Percentiles rank a stretch among this genome's conserved stretches.
phyloP scores from a whole-genome alignment of 2,329 filamentous ascomycete species.

The Achaetomium macrosporum region DNA sequence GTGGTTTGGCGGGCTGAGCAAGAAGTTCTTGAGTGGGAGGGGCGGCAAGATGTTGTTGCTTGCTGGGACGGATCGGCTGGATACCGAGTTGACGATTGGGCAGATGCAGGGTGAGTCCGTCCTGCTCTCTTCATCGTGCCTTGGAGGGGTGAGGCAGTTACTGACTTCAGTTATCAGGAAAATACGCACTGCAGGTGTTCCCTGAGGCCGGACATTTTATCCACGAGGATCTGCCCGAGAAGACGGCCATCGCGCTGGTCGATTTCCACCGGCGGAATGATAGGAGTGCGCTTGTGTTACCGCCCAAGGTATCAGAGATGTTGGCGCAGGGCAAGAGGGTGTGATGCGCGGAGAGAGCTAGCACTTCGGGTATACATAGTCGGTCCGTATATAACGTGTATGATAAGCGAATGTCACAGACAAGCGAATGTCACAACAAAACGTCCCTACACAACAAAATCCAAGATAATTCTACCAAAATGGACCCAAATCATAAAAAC shows the following conservation, averaged over 20 bases:
- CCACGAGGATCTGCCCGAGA: constrained; percentile 89
- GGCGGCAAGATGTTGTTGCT: constrained; percentile 82
- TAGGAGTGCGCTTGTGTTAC: constrained; percentile 73
- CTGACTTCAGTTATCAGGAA: constrained; percentile 46
- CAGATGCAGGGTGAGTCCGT: constrained; percentile 77
- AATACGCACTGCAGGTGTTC: constrained; percentile 92
- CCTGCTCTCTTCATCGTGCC: constrained; percentile 2
- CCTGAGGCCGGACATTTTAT: constrained; percentile 95
- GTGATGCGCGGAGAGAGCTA: constrained; percentile 22
- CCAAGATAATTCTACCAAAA: too few species aligned
- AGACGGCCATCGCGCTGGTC: constrained; percentile 75
- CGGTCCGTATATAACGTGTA: not conserved
- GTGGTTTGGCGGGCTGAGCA: constrained; percentile 85
- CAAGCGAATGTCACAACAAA: too few species aligned
- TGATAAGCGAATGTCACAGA: too few species aligned
- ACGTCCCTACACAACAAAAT: too few species aligned
- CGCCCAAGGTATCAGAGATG: constrained; percentile 82
- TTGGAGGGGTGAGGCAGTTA: not conserved
- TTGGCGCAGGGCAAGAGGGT: constrained; percentile 57
- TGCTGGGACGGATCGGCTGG: constrained; percentile 82
- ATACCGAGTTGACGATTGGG: constrained; percentile 89
- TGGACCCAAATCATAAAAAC: too few species aligned
- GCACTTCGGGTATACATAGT: not conserved
- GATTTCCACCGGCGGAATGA: constrained; percentile 95
- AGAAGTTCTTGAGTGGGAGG: constrained; percentile 74